A percentile compares a stretch with the other conserved stretches of the same genome.
phyloP scores from a whole-genome alignment of 192 early-diverging fungal genomes.

The Coemansia pectinata region DNA sequence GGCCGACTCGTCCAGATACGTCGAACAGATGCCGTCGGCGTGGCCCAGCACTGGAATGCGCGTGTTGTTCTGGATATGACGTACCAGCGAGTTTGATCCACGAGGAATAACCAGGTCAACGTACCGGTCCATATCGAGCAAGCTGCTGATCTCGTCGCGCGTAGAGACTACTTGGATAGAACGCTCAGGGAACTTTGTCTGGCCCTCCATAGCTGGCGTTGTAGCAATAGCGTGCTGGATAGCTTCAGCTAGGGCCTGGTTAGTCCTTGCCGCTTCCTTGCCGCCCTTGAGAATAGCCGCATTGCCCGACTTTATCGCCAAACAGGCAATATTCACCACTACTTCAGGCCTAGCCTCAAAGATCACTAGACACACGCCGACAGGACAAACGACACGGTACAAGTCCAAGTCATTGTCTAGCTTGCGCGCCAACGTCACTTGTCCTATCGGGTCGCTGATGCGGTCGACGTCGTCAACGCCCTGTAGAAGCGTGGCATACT shows the following conservation, averaged over 20 bases:
- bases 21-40: constrained; percentile 96
- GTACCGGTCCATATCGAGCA: constrained; percentile 86
- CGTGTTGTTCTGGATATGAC: constrained; percentile 88
- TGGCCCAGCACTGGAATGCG: constrained; percentile 99
- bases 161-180: constrained; percentile 88
- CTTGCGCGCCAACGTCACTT: constrained; percentile 72
- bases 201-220: constrained; percentile 27
- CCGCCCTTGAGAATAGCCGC: constrained; percentile 98
- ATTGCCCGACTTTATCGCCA: constrained; percentile 96
- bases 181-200: constrained; percentile 60
- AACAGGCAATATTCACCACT: constrained; percentile 92
- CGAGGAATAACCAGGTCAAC: constrained; percentile 97
- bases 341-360: constrained; percentile 99
- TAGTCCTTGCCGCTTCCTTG: constrained; percentile 84
- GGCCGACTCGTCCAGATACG: constrained; percentile 82
- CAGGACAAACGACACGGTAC: constrained; percentile 88
- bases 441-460: constrained; percentile 82
- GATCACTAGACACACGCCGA: constrained; percentile 95
- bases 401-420: constrained; percentile 85
- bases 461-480: constrained; percentile 88
- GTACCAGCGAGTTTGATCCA: constrained; percentile 89
- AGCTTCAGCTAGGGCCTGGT: constrained; percentile 70
- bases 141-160: constrained; percentile 81
- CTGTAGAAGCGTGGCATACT: constrained; percentile 82
- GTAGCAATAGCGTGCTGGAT: constrained; percentile 79